phyloP scores from a whole-genome alignment of 1,284 basidiomycete genomes.

The Kalmanozyma brasiliensis region DNA sequence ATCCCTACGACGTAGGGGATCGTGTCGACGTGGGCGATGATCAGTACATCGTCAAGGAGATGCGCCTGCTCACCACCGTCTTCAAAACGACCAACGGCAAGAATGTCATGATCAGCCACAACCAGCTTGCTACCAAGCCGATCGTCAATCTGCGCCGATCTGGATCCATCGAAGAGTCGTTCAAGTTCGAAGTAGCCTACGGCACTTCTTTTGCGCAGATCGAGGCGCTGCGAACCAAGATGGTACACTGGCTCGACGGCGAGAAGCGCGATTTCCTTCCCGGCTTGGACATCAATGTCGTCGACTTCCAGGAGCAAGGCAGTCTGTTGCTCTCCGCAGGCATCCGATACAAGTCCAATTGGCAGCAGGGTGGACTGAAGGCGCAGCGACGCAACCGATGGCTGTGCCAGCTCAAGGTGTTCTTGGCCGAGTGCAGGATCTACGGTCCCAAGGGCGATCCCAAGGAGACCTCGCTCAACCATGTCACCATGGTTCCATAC shows the following conservation, averaged over 20 bases:
- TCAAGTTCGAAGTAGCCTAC: conserved; percentile 83
- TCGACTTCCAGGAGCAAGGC: conserved; percentile 83
- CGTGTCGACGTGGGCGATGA: conserved; percentile 68
- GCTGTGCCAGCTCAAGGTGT: conserved; percentile 84
- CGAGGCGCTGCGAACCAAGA: conserved; percentile 79
- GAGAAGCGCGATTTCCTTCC: conserved; percentile 68
- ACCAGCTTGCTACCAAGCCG: conserved; percentile 66
- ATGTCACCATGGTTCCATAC: conserved; percentile 38
- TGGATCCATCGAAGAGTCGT: conserved; percentile 78
- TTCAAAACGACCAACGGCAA: conserved; percentile 53
- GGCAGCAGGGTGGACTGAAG: conserved; percentile 78
- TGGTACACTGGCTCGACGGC: conserved; percentile 81
- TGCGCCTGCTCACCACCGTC: conserved; percentile 79
- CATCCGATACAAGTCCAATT: conserved; percentile 91
- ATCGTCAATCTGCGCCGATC: conserved; percentile 79
- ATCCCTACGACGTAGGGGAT: conserved; percentile 91
- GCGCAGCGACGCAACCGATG: conserved; percentile 85
- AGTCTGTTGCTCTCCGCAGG: conserved; percentile 82
- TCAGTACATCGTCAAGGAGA: conserved; percentile 85
- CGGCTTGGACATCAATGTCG: conserved; percentile 65
- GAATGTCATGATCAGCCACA: conserved; percentile 44
- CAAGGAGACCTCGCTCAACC: conserved; percentile 18
- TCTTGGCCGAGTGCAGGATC: conserved; percentile 78
- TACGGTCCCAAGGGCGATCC: conserved; percentile 77
- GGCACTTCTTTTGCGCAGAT: conserved; percentile 84